A percentile compares a stretch with the other conserved stretches of the same genome.
These are phyloP conservation scores for Talaromyces stipitatus DNA, from an alignment of 495 filamentous ascomycete species.

Conservation along the genomic window DNA sequence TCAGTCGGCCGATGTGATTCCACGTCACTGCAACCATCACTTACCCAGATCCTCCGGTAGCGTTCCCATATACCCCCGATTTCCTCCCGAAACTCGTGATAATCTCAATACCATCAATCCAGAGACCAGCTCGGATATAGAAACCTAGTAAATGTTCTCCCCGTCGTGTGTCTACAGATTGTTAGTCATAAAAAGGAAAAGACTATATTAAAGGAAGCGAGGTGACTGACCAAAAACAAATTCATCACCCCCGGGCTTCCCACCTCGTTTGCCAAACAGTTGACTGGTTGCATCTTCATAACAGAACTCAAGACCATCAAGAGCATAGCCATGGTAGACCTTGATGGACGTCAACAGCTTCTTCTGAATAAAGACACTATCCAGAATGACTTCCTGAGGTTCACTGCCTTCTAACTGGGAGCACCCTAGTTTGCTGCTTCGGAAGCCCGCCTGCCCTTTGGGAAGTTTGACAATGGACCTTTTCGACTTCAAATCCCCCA, in stretches of 20 bases:
- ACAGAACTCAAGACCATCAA: slow-evolving; percentile 87
- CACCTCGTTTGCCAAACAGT: slow-evolving; percentile 80
- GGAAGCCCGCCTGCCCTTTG: slow-evolving; percentile 64
- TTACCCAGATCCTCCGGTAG: slow-evolving; percentile 74
- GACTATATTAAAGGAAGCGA: background rate
- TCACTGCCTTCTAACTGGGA: slow-evolving; percentile 65
- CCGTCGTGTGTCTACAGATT: slow-evolving; percentile 61
- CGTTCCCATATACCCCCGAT: slow-evolving; percentile 80
- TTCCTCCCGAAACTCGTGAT: slow-evolving; percentile 80
- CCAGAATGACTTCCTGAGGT: slow-evolving; percentile 66
- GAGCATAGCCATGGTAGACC: slow-evolving; percentile 67
- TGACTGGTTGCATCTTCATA: slow-evolving; percentile 86
- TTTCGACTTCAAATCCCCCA: slow-evolving; percentile 60
- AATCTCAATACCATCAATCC: slow-evolving; percentile 89
- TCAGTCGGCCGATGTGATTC: background rate
- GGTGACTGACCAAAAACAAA: slow-evolving; percentile 63
- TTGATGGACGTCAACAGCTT: slow-evolving; percentile 69
- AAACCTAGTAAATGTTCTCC: slow-evolving; percentile 89
- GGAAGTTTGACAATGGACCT: slow-evolving; percentile 64
- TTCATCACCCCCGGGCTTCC: slow-evolving; percentile 63
- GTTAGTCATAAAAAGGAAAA: slow-evolving; percentile 10
- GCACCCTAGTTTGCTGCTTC: slow-evolving; percentile 67
- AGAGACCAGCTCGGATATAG: slow-evolving; percentile 68
- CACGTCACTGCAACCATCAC: slow-evolving; percentile 13
- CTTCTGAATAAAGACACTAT: slow-evolving; percentile 57